phyloP scores from a whole-genome alignment of 2,329 filamentous ascomycete genomes.

The Hawksworthiomyces lignivorus region DNA sequence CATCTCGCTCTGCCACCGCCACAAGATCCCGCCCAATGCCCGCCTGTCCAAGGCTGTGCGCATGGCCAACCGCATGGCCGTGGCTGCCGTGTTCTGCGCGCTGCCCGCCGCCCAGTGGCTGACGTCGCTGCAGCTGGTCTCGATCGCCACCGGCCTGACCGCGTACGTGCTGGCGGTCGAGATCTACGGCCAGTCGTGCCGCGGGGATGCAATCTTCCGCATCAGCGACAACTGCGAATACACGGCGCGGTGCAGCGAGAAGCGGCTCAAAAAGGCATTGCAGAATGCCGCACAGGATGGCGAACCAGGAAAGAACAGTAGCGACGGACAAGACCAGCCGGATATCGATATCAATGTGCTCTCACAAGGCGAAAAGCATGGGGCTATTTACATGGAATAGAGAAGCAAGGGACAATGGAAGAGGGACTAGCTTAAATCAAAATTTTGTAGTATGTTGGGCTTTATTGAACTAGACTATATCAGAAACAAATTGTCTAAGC shows the following conservation, averaged over 20 bases:
- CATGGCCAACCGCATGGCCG: constrained; percentile 39
- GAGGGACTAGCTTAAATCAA: too few relatives aligned
- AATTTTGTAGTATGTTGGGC: too few relatives aligned
- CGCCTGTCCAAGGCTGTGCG: constrained; percentile 44
- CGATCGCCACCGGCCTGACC: constrained; percentile 35
- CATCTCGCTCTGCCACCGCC: constrained; percentile 48
- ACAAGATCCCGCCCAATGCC: constrained; percentile 41
- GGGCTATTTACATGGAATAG: constrained; percentile 18
- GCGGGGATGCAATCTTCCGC: constrained; percentile 35
- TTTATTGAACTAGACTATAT: too few relatives aligned
- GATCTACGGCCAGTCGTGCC: constrained; percentile 40
- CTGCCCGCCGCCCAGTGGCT: constrained; percentile 43
- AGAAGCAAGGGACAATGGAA: too few relatives aligned
- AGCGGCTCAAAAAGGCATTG: constrained; percentile 26
- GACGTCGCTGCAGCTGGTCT: constrained; percentile 37
- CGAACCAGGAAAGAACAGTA: not conserved
- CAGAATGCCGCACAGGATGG: constrained; percentile 14
- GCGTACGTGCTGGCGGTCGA: constrained; percentile 40
- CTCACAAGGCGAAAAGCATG: constrained; percentile 21
- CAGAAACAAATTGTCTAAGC: too few relatives aligned
- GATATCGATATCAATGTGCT: constrained; percentile 21
- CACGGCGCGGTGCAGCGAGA: constrained; percentile 32
- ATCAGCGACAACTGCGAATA: constrained; percentile 31
- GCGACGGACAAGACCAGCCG: constrained; percentile 4
- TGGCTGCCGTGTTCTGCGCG: constrained; percentile 46